Conservation (phyloP, 257 asterid species). For the Echites panduratus region DNA sequence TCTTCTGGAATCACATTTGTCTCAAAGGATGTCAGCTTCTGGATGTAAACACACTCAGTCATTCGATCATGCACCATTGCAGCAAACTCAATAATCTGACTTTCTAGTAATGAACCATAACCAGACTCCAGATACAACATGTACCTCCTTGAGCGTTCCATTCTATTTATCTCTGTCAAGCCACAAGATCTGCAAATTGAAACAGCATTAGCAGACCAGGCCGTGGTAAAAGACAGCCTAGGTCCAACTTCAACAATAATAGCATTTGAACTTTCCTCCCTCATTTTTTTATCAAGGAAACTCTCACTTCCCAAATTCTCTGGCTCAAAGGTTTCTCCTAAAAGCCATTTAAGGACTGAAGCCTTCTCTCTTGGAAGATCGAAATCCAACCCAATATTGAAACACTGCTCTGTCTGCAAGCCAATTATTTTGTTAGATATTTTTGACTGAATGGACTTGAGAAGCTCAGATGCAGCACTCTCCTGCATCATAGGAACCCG, state of each 20-base stretch:
- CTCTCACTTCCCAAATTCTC: slow-evolving; percentile 56
- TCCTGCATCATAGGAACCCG: slow-evolving; percentile 56
- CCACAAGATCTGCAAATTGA: slow-evolving; percentile 83
- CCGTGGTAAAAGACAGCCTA: slow-evolving; percentile 81
- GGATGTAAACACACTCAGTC: slow-evolving; percentile 74
- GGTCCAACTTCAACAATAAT: slow-evolving; percentile 82
- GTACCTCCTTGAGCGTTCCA: slow-evolving; percentile 82
- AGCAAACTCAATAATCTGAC: slow-evolving; percentile 66
- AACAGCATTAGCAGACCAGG: slow-evolving; percentile 95
- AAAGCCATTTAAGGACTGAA: slow-evolving; percentile 67
- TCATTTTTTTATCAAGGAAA: slow-evolving; percentile 50
- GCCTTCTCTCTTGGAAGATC: slow-evolving; percentile 48
- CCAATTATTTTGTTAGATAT: slow-evolving; percentile 54
- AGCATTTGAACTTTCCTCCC: slow-evolving; percentile 20
- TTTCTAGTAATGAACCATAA: slow-evolving; percentile 37
- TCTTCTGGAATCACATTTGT: slow-evolving; percentile 63
- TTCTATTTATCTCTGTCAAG: slow-evolving; percentile 60
- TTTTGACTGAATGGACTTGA: slow-evolving; percentile 50
- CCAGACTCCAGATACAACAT: slow-evolving; percentile 47
- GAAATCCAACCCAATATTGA: slow-evolving; percentile 61
- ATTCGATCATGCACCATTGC: slow-evolving; percentile 85
- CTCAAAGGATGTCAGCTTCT: slow-evolving; percentile 73
- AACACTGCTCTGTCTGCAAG: slow-evolving; percentile 79
- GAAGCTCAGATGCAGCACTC: slow-evolving; percentile 66
- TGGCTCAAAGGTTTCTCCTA: slow-evolving; percentile 88